Percentiles rank a stretch among this genome's conserved stretches.
Evolutionary conservation across 2,329 filamentous ascomycete species (phyloP).

Genomic region (Berkeleyomyces basicola): DNA sequence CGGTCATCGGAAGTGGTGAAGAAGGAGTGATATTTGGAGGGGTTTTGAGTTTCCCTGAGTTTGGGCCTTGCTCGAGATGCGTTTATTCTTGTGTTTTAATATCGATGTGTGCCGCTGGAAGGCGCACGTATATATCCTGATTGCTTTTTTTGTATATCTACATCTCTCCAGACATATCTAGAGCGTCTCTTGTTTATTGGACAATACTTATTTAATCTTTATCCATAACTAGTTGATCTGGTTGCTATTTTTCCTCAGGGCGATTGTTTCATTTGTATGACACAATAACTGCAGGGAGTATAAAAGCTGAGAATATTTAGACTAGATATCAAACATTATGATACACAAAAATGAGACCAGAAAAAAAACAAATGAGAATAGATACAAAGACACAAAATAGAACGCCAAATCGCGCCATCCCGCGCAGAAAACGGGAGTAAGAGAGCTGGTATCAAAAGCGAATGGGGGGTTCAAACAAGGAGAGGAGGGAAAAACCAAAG

Average conservation of each 20-base stretch:
- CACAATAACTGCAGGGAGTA: neutral
- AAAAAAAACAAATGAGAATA: neutral
- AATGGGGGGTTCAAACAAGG: neutral
- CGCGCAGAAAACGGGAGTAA: neutral
- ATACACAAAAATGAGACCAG: neutral
- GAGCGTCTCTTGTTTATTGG: too few relatives aligned
- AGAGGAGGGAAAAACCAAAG: neutral
- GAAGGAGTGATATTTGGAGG: neutral
- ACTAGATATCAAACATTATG: neutral
- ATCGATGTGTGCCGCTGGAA: neutral
- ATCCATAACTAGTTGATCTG: too few relatives aligned
- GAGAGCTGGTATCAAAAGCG: constrained; percentile 1
- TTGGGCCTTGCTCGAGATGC: too few relatives aligned
- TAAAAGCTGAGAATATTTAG: neutral
- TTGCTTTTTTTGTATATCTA: too few relatives aligned
- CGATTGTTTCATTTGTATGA: too few relatives aligned
- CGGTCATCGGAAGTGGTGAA: neutral
- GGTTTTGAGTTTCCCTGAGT: neutral
- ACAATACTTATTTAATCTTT: too few relatives aligned
- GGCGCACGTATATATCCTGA: too few relatives aligned
- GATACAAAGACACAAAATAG: neutral
- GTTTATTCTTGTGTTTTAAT: neutral
- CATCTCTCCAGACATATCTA: too few relatives aligned
- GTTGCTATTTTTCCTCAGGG: too few relatives aligned
- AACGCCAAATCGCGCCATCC: neutral